A percentile compares a stretch with the other conserved stretches of the same genome.
These are phyloP conservation scores for Phaffia tasmanica DNA, from an alignment of 768 basidiomycete species.

Conservation along the genomic window DNA sequence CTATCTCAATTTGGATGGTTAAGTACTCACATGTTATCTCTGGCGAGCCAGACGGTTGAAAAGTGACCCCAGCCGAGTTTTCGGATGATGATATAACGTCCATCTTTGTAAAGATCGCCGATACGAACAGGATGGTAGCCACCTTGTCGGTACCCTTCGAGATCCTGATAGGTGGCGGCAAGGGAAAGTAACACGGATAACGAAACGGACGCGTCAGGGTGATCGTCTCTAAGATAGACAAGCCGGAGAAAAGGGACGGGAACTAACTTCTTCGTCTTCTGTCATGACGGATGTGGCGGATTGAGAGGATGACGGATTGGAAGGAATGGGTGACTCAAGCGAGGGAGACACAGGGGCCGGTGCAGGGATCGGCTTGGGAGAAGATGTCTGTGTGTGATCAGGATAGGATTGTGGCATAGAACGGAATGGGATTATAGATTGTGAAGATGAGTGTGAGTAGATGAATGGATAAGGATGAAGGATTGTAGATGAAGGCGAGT, in stretches of 20 bases:
- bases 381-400: constrained; percentile 8
- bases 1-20: constrained; percentile 18
- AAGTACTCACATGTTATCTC: constrained; percentile 37
- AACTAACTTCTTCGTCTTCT: constrained; percentile 22
- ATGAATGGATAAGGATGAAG: not conserved
- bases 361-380: constrained; percentile 23
- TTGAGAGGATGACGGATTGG: constrained; percentile 6
- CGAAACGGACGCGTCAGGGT: too few species aligned
- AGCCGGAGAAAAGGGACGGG: not conserved
- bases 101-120: constrained; percentile 69
- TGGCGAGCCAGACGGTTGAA: constrained; percentile 44
- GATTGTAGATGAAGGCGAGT: not conserved
- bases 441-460: too few species aligned
- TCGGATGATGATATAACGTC: constrained; percentile 71
- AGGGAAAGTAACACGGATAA: not conserved
- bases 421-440: too few species aligned
- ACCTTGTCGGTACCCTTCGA: constrained; percentile 62
- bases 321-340: too few species aligned
- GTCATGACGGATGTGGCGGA: constrained; percentile 19
- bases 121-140: constrained; percentile 60
- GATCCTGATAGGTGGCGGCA: constrained; percentile 14
- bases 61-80: constrained; percentile 93
- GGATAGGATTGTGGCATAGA: not conserved
- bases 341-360: not conserved
- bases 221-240: not conserved